phyloP scores from a whole-genome alignment of 2,329 filamentous ascomycete species.

The Leptographium flavum region DNA sequence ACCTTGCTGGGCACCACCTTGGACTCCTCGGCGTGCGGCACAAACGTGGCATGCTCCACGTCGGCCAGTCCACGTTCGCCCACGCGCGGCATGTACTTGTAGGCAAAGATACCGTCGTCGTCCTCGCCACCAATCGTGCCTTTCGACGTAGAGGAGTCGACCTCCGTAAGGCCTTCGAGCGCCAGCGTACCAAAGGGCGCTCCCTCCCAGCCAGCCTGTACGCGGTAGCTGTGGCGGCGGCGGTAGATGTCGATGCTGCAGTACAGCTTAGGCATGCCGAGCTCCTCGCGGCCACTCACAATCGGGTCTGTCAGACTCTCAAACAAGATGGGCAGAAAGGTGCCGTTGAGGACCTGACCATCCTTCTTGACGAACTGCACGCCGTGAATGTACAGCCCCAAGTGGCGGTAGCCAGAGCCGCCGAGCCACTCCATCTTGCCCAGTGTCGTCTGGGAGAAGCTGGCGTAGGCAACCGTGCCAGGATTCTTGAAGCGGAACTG shows the following conservation, averaged over 20 bases:
- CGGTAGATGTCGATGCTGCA: conserved; percentile 31
- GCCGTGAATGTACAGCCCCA: conserved; percentile 49
- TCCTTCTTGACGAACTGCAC: conserved; percentile 39
- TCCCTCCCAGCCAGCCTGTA: conserved; percentile 27
- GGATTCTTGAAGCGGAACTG: conserved; percentile 27
- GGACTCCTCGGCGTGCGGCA: conserved; percentile 20
- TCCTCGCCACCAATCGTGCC: conserved; percentile 16
- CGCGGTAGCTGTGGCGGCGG: conserved; percentile 18
- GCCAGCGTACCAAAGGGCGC: conserved; percentile 14
- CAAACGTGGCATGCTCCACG: conserved; percentile 33
- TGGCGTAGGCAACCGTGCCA: conserved; percentile 28
- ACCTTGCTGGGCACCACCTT: conserved; percentile 17
- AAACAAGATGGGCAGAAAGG: conserved; percentile 42
- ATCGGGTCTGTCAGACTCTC: conserved; percentile 46
- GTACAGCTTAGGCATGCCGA: conserved; percentile 47
- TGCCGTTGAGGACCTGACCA: conserved; percentile 32
- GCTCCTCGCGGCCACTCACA: conserved; percentile 42
- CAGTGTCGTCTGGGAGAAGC: conserved; percentile 26
- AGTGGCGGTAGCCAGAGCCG: conserved; percentile 40
- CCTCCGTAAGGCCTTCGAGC: conserved; percentile 11
- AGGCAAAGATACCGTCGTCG: conserved; percentile 36
- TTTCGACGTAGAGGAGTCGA: conserved; percentile 3
- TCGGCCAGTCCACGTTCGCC: conserved; percentile 36
- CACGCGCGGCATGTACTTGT: conserved; percentile 43
- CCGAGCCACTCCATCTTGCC: conserved; percentile 45